Evolutionary conservation across 2,329 filamentous ascomycete species (phyloP), one percentile per base, ranked within the genome.

Genomic region (Stemphylium lycopersici): DNA sequence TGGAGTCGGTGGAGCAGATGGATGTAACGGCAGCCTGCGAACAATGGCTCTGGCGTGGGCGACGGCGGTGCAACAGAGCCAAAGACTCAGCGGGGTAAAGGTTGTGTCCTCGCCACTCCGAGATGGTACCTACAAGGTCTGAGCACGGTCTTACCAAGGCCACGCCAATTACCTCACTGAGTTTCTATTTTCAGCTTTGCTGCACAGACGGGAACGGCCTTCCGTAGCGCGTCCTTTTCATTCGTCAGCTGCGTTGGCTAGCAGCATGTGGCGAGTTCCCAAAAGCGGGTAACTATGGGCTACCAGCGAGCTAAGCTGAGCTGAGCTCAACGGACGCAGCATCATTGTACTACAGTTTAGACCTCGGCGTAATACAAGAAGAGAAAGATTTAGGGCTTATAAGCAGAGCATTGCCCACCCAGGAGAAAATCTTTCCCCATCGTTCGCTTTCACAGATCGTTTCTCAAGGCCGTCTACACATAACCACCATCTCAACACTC

Each of bases 211-310:
- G 26, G 26, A 26, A 33, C 36, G 18, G 10, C 22, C 11, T 29
- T 29, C 39, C 13, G 15, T 34, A 32, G 11, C 13, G 5, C 20
- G 29, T 6, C 18, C 24, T 31, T 26, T 24, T 24, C 6, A 48
- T 36, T 39, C 32, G 36, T 18, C 11, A 15, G 22, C 22, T 7
- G 6, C 6, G 13, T 20, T 13, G 4, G 7, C 15, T 33, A 7
- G 11, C 45, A 18, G 38, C 12, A 39, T 49, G 45, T 48, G 50
- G 45, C 45, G 38, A 32, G 33, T n/a, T 20, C 20, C 22, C 4
- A 4, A 13, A 48, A 33, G 26, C 29, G 40, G 38, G 33, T n/a
- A 33, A 31, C 39, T 41, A 40, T 26, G 39, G 32, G 44, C 26
- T 53, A 43, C 39, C 18, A 54, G 33, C 18, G 22, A 24, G 39